These are phyloP conservation scores for Aechmea fasciata DNA, from an alignment of 176 grass and related monocot genomes.

Conservation along the genomic window DNA sequence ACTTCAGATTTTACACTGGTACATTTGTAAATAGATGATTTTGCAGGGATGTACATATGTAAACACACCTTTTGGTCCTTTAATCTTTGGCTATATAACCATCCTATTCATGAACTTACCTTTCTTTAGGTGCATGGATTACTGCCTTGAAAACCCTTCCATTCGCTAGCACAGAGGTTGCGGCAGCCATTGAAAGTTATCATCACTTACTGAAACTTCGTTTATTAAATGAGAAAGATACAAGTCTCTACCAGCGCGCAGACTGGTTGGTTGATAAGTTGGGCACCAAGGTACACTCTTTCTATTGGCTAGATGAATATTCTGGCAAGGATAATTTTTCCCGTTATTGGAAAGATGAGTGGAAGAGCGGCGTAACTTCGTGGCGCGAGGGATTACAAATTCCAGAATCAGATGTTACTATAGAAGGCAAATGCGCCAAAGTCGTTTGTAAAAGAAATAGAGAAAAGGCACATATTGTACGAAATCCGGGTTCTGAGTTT, in stretches of 20 bases:
- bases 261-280: conserved; percentile 86
- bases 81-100: too few species aligned
- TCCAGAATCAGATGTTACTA: conserved; percentile 50
- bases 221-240: conserved; percentile 55
- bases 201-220: conserved; percentile 81
- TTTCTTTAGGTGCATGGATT: conserved; percentile 52
- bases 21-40: too few species aligned
- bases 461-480: conserved; percentile 48
- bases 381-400: conserved; percentile 52
- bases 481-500: conserved; percentile 75
- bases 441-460: conserved; percentile 54
- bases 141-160: conserved; percentile 51
- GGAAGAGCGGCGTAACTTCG: conserved; percentile 53
- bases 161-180: conserved; percentile 53
- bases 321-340: conserved; percentile 69
- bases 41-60: too few species aligned
- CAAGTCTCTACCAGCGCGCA: conserved; percentile 49
- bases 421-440: conserved; percentile 46
- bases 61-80: too few species aligned
- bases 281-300: conserved; percentile 80
- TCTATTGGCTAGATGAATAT: conserved; percentile 80
- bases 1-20: too few species aligned
- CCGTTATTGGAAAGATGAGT: conserved; percentile 81
- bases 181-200: conserved; percentile 76
- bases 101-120: background rate